A percentile compares a stretch with the other conserved stretches of the same genome.
Conservation (phyloP, 441 rosid species). For the Flueggea neowawraea region DNA sequence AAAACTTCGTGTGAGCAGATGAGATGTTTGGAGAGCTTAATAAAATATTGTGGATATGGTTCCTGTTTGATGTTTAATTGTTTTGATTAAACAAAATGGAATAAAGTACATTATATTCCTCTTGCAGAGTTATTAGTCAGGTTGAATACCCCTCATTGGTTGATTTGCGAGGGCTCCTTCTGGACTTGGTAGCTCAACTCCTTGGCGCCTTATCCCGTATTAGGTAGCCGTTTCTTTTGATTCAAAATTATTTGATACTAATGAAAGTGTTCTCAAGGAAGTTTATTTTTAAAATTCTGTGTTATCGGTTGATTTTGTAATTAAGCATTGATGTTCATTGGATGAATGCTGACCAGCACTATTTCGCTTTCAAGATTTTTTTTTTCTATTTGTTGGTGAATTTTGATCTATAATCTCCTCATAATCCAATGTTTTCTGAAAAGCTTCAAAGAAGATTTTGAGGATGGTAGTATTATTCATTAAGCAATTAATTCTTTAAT, state of each 20-base stretch:
- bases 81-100: too few species aligned
- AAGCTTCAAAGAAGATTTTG: too few species aligned
- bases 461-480: too few species aligned
- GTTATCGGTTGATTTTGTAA: not conserved
- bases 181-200: constrained; percentile 98
- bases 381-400: too few species aligned
- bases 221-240: constrained; percentile 44
- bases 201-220: constrained; percentile 98
- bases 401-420: too few species aligned
- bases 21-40: too few species aligned
- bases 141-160: constrained; percentile 97
- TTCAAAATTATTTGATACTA: not conserved
- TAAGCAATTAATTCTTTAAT: too few species aligned
- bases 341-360: not conserved
- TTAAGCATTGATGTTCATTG: not conserved
- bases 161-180: constrained; percentile 96
- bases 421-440: too few species aligned
- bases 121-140: constrained; percentile 94
- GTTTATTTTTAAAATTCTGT: not conserved
- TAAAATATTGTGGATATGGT: too few species aligned
- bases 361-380: too few species aligned
- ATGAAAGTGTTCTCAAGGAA: not conserved
- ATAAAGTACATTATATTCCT: constrained; percentile 3
- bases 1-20: too few species aligned
- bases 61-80: too few species aligned